These are phyloP conservation scores for Thozetella sp. DNA, from an alignment of 495 filamentous ascomycete species.

Conservation along the genomic window DNA sequence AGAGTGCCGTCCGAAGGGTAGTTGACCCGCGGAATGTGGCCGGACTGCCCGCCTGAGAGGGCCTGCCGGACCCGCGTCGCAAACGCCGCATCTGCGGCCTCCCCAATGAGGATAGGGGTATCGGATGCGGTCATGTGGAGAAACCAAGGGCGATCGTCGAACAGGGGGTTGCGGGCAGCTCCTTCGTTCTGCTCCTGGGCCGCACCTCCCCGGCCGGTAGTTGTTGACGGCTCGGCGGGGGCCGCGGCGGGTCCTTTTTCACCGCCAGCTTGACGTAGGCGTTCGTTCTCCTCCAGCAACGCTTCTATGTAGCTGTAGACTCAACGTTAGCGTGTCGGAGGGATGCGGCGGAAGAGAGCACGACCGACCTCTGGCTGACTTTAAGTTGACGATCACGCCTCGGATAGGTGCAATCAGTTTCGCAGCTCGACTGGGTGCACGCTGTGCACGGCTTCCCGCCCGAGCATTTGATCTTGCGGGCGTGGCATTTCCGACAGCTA, in stretches of 20 bases:
- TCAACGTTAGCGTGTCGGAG: background rate
- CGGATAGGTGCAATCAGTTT: slow-evolving; percentile 39
- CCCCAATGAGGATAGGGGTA: slow-evolving; percentile 47
- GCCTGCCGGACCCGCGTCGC: slow-evolving; percentile 46
- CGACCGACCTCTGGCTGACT: background rate
- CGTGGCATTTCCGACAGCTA: slow-evolving; percentile 47
- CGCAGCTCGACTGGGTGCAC: slow-evolving; percentile 36
- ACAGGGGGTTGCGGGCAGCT: background rate
- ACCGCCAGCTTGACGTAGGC: background rate
- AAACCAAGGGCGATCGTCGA: slow-evolving; percentile 37
- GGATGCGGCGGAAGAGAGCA: background rate
- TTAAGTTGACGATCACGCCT: slow-evolving; percentile 32
- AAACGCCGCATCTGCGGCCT: slow-evolving; percentile 49
- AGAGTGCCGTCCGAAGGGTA: background rate
- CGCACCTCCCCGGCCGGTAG: background rate
- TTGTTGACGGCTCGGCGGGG: background rate
- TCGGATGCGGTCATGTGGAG: slow-evolving; percentile 40
- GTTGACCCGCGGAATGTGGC: slow-evolving; percentile 43
- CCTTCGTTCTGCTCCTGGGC: background rate
- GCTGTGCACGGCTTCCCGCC: slow-evolving; percentile 42
- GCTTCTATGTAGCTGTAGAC: background rate
- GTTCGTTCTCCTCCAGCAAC: background rate
- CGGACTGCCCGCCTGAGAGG: slow-evolving; percentile 36
- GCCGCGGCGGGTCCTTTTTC: background rate
- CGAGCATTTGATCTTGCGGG: slow-evolving; percentile 49